These are phyloP conservation scores for Elongisporangium anandrum DNA, from an alignment of 352 stramenopile genomes.

Conservation along the genomic window DNA sequence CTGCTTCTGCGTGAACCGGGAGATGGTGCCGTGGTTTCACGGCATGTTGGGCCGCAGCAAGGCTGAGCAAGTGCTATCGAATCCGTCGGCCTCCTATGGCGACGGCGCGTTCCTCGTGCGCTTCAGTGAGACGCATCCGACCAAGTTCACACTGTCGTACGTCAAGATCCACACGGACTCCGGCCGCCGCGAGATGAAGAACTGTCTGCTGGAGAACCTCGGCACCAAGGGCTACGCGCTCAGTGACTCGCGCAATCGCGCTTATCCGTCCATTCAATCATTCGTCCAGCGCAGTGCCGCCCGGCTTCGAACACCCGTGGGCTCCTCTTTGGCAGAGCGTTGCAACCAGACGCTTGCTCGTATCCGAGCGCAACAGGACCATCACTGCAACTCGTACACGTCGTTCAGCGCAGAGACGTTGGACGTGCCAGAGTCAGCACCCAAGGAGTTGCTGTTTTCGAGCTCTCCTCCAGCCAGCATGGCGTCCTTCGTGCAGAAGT, in stretches of 20 bases:
- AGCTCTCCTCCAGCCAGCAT: conserved; percentile 21
- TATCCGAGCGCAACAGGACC: conserved; percentile 35
- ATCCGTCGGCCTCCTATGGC: conserved; percentile 8
- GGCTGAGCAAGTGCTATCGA: conserved; percentile 35
- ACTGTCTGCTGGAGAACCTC: conserved; percentile 66
- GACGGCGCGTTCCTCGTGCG: conserved; percentile 74
- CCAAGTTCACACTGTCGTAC: conserved; percentile 76
- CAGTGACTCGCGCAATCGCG: conserved; percentile 33
- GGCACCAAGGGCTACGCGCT: conserved; percentile 45
- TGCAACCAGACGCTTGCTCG: conserved; percentile 55
- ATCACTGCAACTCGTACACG: conserved; percentile 56
- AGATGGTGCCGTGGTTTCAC: conserved; percentile 75
- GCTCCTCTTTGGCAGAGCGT: conserved; percentile 1
- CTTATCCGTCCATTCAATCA: conserved; percentile 54
- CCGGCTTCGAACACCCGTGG: conserved; percentile 20
- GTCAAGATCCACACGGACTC: conserved; percentile 50
- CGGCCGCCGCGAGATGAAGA: conserved; percentile 55
- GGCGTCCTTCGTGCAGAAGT: conserved; percentile 1
- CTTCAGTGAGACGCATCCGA: conserved; percentile 77
- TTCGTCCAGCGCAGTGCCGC: conserved; percentile 58
- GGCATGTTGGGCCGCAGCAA: conserved; percentile 46
- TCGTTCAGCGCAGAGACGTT: conserved; percentile 64
- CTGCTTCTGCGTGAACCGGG: conserved; percentile 52
- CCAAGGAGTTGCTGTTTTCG: conserved; percentile 40
- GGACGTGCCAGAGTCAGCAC: conserved; percentile 13